A percentile compares a stretch with the other conserved stretches of the same genome.
Evolutionary conservation across 257 asterid genomes (phyloP).

Genomic region (Cynanchum wilfordii): DNA sequence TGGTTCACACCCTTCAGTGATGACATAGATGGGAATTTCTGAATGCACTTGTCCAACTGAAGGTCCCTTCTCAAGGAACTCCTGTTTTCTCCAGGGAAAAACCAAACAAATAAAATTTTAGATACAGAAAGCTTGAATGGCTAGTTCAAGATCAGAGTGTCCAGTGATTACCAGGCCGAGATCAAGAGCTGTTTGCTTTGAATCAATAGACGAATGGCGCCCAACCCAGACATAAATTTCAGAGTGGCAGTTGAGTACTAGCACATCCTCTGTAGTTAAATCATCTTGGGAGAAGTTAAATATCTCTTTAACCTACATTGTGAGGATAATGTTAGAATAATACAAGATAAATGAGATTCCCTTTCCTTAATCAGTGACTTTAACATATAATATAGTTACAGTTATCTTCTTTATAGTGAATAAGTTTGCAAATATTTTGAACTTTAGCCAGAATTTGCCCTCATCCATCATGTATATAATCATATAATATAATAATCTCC

Average conservation of each 20-base stretch:
- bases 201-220: slow-evolving; percentile 31
- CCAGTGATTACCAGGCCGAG: slow-evolving; percentile 26
- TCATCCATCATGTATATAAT: too few species aligned
- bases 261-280: slow-evolving; percentile 80
- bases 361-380: not conserved
- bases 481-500: not conserved
- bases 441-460: not conserved
- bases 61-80: slow-evolving; percentile 50
- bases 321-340: not conserved
- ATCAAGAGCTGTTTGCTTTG: slow-evolving; percentile 28
- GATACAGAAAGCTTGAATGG: not conserved
- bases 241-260: slow-evolving; percentile 62
- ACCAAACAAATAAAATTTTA: not conserved
- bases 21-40: slow-evolving; percentile 59
- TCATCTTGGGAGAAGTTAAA: slow-evolving; percentile 84
- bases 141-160: slow-evolving; percentile 3
- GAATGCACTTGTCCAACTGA: slow-evolving; percentile 42
- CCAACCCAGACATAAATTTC: slow-evolving; percentile 79
- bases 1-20: slow-evolving; percentile 76
- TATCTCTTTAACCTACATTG: slow-evolving; percentile 68
- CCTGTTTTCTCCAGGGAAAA: slow-evolving; percentile 36
- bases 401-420: not conserved
- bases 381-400: not conserved
- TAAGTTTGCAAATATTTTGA: not conserved
- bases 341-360: not conserved